Evolutionary conservation across 208 protist genomes (phyloP), one percentile per base, ranked within the genome.

Genomic region (Leishmania gerbilli): DNA sequence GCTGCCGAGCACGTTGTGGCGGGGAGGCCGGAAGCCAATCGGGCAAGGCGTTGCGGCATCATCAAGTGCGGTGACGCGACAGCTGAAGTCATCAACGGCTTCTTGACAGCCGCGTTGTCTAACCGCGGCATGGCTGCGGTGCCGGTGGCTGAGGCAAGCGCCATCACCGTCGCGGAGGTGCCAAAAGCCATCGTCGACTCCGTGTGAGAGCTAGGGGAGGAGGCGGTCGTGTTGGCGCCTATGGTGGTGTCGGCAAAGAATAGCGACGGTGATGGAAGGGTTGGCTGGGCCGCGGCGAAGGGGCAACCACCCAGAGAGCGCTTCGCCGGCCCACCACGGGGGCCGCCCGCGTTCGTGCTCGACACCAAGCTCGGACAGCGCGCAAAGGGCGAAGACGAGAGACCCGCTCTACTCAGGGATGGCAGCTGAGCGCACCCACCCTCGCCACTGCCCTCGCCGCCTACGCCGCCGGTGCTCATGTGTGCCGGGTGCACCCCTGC

Each of bases 11-110:
- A 49, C 31, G 49, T n/a, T 4, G 55, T 67, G 40, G 21, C 34
- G 55, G 75, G 27, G 27, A 47, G 58, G 42, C 3, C 3, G 37
- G 77, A 65, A 53, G 62, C 1, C 11, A 37, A 45, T 19, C 58
- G 19, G 79, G 62, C 7, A 51, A 81, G 51, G 49, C 53, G 77
- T 37, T 77, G 79, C 19, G 71, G 71, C 19, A 77, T 0, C 4
- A 55, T 53, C 40, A 13, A 31, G 49, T 81, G 58, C 31, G 34
- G 71, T 1, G 34, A 5, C 40, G 3, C 24, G 27, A 31, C 42
- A 24, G 45, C 55, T 45, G 71, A 68, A 37, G 53, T 55, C 69
- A 74, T 31, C 69, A 19, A 3, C 21, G 24, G 27, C 21, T 8
- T 19, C 34, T 55, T 21, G 24, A 21, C 69, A 15, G 42, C 8